Evolutionary conservation across 2,329 filamentous ascomycete genomes (phyloP), one percentile per base, ranked within the genome.

Genomic region (Colletotrichum trifolii): DNA sequence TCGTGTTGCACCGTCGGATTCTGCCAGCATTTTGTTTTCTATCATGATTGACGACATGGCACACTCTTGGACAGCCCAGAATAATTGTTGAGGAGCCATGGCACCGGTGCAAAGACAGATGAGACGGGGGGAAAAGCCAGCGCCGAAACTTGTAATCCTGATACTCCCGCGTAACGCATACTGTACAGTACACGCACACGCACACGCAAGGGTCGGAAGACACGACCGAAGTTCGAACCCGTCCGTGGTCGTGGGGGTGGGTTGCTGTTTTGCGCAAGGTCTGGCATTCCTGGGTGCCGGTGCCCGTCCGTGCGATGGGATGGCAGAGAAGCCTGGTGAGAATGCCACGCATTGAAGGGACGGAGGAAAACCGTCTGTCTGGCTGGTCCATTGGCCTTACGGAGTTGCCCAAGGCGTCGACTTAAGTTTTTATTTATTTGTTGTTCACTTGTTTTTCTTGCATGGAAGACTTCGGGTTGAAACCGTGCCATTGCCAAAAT

Each of bases 191-290:
- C 25, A 25, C 25, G 25, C 25, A 25, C 25, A 5, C 25, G 25
- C 25, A 25, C 25, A 48, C 12, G 43, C 40, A 17, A 46, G n/a
- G 36, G 56, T 42, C 35, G 15, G 17, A 40, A 34, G 54, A 42
- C 36, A 40, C 13, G 12, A 43, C 62, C 62, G 62, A 65, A 65
- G 46, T 53, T 65, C 46, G 43, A 53, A 62, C 58, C 25, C 58
- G 53, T 56, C 46, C 62, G 58, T 56, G 46, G 52, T 58, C 45
- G 52, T 65, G 62, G 57, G 60, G 60, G 57, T 50, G 47, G 35
- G 45, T 43, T 43, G 42, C 4, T 46, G 15, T 35, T 61, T 60
- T 46, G 62, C 46, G 34, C 57, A 46, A 25, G 52, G 52, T 45
- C 42, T 7, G 36, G 39, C 45, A 34, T 5, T 15, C 43, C 49